A percentile compares a stretch with the other conserved stretches of the same genome.
Conservation (phyloP, 495 filamentous ascomycete genomes). For the Barbatosphaeria neglecta region DNA sequence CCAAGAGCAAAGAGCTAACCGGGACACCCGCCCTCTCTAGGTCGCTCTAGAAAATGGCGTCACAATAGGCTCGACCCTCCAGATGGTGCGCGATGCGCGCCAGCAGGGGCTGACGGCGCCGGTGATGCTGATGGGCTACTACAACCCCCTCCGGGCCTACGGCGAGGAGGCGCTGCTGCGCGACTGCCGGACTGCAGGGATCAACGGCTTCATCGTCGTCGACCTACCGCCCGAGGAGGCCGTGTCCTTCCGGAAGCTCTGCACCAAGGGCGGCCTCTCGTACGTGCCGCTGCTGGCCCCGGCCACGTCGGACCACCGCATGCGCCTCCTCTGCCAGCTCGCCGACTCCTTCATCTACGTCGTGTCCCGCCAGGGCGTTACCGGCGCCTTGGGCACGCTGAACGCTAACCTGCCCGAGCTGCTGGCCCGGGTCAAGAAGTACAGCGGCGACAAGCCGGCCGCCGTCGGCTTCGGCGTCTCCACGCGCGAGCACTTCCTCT, state of each 20-base stretch:
- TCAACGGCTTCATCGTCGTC: conserved; percentile 96
- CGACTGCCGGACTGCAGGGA: conserved; percentile 75
- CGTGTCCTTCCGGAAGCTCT: conserved; percentile 76
- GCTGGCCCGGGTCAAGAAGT: conserved; percentile 74
- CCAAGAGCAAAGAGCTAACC: neutral
- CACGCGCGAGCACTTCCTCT: conserved; percentile 85
- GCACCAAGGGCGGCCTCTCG: conserved; percentile 66
- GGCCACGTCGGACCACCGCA: conserved; percentile 78
- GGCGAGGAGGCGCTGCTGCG: conserved; percentile 80
- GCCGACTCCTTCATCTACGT: conserved; percentile 99
- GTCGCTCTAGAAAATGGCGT: conserved; percentile 79
- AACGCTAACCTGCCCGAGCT: conserved; percentile 71
- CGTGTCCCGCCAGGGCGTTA: conserved; percentile 94
- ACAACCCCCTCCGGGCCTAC: conserved; percentile 87
- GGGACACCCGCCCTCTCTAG: too few species aligned
- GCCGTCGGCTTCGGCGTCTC: conserved; percentile 94
- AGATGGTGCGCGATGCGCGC: conserved; percentile 69
- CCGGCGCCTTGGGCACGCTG: conserved; percentile 74
- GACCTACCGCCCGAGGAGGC: conserved; percentile 97
- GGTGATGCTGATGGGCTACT: conserved; percentile 96
- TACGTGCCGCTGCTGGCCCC: conserved; percentile 95
- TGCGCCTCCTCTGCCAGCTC: conserved; percentile 92
- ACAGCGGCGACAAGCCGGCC: conserved; percentile 79
- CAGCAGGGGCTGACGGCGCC: conserved; percentile 65
- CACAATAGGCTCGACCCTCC: conserved; percentile 61